These are phyloP conservation scores for Mycena maculata DNA, from an alignment of 768 basidiomycete species.

Conservation along the genomic window DNA sequence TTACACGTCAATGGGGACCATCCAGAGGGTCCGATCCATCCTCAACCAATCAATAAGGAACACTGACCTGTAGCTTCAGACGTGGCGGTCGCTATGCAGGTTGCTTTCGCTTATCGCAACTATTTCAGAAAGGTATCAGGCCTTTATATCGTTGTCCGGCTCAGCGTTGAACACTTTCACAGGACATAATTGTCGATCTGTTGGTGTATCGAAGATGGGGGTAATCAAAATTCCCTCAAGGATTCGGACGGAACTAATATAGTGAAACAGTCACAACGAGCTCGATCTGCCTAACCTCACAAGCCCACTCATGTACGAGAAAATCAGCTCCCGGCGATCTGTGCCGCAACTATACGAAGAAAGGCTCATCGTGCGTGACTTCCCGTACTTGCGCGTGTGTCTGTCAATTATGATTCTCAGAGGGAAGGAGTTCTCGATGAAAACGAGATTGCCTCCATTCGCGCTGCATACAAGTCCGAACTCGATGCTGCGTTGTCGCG, in stretches of 20 bases:
- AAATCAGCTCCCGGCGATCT: slow-evolving; percentile 80
- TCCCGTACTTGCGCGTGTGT: background rate
- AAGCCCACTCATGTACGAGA: slow-evolving; percentile 90
- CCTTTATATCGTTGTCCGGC: background rate
- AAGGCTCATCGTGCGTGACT: slow-evolving; percentile 71
- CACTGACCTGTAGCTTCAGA: slow-evolving; percentile 54
- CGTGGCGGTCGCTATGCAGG: slow-evolving; percentile 85
- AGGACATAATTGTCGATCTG: slow-evolving; percentile 90
- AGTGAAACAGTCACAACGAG: slow-evolving; percentile 80
- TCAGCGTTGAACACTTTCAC: background rate
- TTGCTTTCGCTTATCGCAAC: slow-evolving; percentile 89
- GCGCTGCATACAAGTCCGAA: slow-evolving; percentile 67
- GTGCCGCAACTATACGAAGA: slow-evolving; percentile 88
- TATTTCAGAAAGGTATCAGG: slow-evolving; percentile 78
- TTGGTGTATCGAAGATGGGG: slow-evolving; percentile 89
- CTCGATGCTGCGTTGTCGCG: slow-evolving; percentile 72
- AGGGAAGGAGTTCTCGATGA: slow-evolving; percentile 63
- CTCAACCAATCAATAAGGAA: background rate
- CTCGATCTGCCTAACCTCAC: slow-evolving; percentile 90
- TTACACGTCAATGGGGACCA: slow-evolving; percentile 56
- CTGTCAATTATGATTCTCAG: slow-evolving; percentile 39
- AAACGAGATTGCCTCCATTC: slow-evolving; percentile 61
- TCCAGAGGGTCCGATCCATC: slow-evolving; percentile 73
- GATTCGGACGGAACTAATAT: background rate
- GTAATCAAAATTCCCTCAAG: slow-evolving; percentile 40